Percentiles rank a stretch among this genome's conserved stretches.
phyloP scores from a whole-genome alignment of 1,284 basidiomycete species.

The Filobasidium uniguttulatum region DNA sequence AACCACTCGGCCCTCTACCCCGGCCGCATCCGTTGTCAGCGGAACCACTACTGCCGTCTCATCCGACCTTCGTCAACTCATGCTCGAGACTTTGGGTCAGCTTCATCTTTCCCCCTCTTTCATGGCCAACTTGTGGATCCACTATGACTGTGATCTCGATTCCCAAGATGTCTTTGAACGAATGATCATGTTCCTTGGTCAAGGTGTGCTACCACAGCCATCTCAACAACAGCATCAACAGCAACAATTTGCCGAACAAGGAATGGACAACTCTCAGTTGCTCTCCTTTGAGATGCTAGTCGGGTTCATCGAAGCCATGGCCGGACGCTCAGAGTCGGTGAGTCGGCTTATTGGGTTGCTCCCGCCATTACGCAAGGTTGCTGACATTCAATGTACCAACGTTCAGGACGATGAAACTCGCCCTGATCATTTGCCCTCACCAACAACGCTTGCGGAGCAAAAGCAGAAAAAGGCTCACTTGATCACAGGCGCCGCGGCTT shows the following conservation, averaged over 20 bases:
- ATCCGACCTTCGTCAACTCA: slow-evolving; percentile 75
- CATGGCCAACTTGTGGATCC: slow-evolving; percentile 89
- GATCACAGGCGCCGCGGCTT: slow-evolving; percentile 67
- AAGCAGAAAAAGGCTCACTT: slow-evolving; percentile 82
- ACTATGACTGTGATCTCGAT: slow-evolving; percentile 94
- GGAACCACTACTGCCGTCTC: slow-evolving; percentile 43
- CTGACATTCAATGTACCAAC: too few relatives aligned
- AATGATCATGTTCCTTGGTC: slow-evolving; percentile 55
- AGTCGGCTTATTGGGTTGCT: slow-evolving; percentile 19
- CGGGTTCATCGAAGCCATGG: slow-evolving; percentile 76
- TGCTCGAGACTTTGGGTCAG: slow-evolving; percentile 75
- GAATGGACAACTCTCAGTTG: slow-evolving; percentile 67
- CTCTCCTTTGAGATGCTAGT: slow-evolving; percentile 81
- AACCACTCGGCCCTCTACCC: slow-evolving; percentile 20
- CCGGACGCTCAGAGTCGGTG: slow-evolving; percentile 58
- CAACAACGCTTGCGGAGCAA: slow-evolving; percentile 50
- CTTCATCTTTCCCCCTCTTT: slow-evolving; percentile 60
- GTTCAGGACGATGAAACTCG: background rate
- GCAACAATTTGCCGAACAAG: too few relatives aligned
- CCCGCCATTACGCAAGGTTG: background rate
- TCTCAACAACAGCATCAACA: background rate
- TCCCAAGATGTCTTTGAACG: slow-evolving; percentile 92
- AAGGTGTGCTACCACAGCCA: background rate
- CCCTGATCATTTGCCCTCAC: slow-evolving; percentile 27
- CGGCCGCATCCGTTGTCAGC: slow-evolving; percentile 22